Conservation (phyloP, 169 alveolate genomes). For the Eimeria acervulina region DNA sequence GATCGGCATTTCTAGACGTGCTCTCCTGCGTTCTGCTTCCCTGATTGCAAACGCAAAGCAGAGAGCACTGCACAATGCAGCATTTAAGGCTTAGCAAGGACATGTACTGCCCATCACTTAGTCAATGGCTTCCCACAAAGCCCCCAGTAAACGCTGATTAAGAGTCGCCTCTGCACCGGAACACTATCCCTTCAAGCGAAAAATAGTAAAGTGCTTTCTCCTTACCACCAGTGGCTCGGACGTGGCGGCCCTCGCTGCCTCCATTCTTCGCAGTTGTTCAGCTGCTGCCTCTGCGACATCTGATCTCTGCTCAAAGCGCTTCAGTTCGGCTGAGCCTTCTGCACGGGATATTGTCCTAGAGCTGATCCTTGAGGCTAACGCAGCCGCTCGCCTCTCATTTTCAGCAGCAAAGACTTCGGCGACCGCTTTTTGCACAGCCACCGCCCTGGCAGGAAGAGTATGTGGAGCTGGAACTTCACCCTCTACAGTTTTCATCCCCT, state of each 20-base stretch:
- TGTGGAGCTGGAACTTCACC: neutral
- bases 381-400: conserved; percentile 53
- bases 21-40: neutral
- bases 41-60: neutral
- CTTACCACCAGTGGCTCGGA: conserved; percentile 1
- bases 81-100: neutral
- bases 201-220: neutral
- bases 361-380: conserved; percentile 33
- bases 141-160: neutral
- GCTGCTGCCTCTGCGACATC: conserved; percentile 55
- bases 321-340: conserved; percentile 25
- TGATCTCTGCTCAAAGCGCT: neutral
- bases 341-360: conserved; percentile 40
- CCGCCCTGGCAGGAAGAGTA: neutral
- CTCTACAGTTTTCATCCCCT: neutral
- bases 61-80: neutral
- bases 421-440: conserved; percentile 20
- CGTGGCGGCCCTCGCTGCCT: neutral
- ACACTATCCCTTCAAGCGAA: neutral
- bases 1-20: neutral
- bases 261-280: conserved; percentile 44
- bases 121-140: neutral
- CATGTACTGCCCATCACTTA: neutral
- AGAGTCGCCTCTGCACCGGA: neutral
- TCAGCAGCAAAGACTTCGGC: conserved; percentile 31